A percentile compares a stretch with the other conserved stretches of the same genome.
These are phyloP conservation scores for Talaromyces albobiverticillius DNA, from an alignment of 2,329 filamentous ascomycete genomes.

Conservation along the genomic window DNA sequence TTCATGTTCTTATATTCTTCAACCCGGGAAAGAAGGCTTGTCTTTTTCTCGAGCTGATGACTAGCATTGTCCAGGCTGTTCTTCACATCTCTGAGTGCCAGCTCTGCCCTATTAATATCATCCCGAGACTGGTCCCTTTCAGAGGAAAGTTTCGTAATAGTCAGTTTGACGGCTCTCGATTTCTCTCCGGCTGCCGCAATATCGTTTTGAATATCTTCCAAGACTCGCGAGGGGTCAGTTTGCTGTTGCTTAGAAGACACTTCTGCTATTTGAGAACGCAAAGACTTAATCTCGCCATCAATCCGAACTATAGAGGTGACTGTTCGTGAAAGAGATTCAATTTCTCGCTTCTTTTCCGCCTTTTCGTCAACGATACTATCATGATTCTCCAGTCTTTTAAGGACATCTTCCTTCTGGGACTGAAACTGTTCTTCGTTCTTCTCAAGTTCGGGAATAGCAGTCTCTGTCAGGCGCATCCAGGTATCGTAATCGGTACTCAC, in stretches of 20 bases:
- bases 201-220: slow-evolving; percentile 80
- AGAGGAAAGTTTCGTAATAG: slow-evolving; percentile 61
- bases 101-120: slow-evolving; percentile 67
- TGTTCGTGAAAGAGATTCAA: slow-evolving; percentile 73
- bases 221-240: slow-evolving; percentile 61
- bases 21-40: slow-evolving; percentile 66
- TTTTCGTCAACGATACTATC: slow-evolving; percentile 64
- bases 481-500: slow-evolving; percentile 70
- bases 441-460: slow-evolving; percentile 68
- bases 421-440: slow-evolving; percentile 62
- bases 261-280: slow-evolving; percentile 70
- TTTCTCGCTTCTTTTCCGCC: slow-evolving; percentile 65
- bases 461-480: slow-evolving; percentile 63
- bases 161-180: slow-evolving; percentile 61
- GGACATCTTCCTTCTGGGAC: slow-evolving; percentile 58
- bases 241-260: slow-evolving; percentile 74
- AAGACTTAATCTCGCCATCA: slow-evolving; percentile 66
- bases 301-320: slow-evolving; percentile 73
- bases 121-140: slow-evolving; percentile 72
- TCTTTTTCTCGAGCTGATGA: slow-evolving; percentile 79
- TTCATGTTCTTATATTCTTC: slow-evolving; percentile 69
- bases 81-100: slow-evolving; percentile 71
- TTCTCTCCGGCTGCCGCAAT: slow-evolving; percentile 66
- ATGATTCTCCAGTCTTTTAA: slow-evolving; percentile 63
- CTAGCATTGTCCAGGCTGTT: slow-evolving; percentile 69